A percentile compares a stretch with the other conserved stretches of the same genome.
Conservation (phyloP, 1,284 basidiomycete genomes). For the Xanthoconium separans region DNA sequence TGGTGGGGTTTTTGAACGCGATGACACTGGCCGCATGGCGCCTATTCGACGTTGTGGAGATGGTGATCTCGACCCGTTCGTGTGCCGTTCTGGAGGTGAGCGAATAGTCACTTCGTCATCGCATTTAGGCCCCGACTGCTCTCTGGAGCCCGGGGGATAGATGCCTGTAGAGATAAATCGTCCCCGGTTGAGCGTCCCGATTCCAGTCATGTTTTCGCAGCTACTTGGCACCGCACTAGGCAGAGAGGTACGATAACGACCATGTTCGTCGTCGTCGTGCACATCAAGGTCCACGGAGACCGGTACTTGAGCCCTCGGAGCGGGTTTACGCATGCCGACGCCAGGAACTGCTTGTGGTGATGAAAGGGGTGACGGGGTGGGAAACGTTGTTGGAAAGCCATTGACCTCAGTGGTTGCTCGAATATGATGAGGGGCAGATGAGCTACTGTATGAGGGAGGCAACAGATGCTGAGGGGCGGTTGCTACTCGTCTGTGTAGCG, state of each 20-base stretch:
- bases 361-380: constrained; percentile 19
- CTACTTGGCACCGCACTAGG: constrained; percentile 51
- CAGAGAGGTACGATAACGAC: constrained; percentile 41
- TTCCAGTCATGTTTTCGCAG: constrained; percentile 59
- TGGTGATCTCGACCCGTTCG: constrained; percentile 25
- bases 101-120: constrained; percentile 16
- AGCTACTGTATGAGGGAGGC: constrained; percentile 15
- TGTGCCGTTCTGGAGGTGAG: constrained; percentile 16
- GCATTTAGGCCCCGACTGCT: constrained; percentile 6
- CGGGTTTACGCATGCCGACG: constrained; percentile 50
- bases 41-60: constrained; percentile 29
- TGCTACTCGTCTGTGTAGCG: constrained; percentile 33
- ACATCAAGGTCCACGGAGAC: constrained; percentile 50
- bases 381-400: constrained; percentile 15
- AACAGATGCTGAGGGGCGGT: constrained; percentile 32
- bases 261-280: constrained; percentile 35
- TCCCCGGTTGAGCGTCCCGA: constrained; percentile 46
- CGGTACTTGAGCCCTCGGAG: constrained; percentile 60
- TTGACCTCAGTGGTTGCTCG: constrained; percentile 26
- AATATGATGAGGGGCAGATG: constrained; percentile 18
- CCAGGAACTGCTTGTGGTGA: constrained; percentile 27
- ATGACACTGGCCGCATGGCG: constrained; percentile 29
- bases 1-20: constrained; percentile 36
- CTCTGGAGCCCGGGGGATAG: constrained; percentile 12
- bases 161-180: constrained; percentile 25